A percentile compares a stretch with the other conserved stretches of the same genome.
Evolutionary conservation across 257 asterid genomes (phyloP).

Genomic region (Prunella vulgaris): DNA sequence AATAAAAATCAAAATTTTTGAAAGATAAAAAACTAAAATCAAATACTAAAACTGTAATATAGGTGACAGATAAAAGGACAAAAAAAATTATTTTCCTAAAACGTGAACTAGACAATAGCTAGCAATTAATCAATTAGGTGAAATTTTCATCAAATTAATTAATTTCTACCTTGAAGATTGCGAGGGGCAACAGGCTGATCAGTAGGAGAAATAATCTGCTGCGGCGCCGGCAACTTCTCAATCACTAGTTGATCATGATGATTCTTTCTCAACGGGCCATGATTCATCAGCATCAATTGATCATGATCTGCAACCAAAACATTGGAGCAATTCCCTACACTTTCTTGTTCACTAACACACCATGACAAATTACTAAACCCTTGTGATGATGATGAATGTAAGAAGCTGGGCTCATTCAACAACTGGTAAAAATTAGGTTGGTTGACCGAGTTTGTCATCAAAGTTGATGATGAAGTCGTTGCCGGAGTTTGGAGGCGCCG

Average conservation of each 20-base stretch:
- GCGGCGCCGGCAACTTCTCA: background rate
- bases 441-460: constrained; percentile 52
- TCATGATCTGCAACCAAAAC: constrained; percentile 31
- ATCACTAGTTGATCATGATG: constrained; percentile 39
- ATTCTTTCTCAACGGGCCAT: constrained; percentile 23
- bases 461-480: constrained; percentile 38
- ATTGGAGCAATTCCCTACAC: constrained; percentile 27
- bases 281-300: constrained; percentile 31
- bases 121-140: background rate
- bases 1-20: too few species aligned
- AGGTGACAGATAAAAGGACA: too few species aligned
- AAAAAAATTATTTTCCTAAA: too few species aligned
- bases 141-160: background rate
- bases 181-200: constrained; percentile 16
- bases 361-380: constrained; percentile 33
- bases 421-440: constrained; percentile 37
- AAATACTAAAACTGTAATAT: too few species aligned
- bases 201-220: constrained; percentile 7
- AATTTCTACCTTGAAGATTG: constrained; percentile 28
- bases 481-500: constrained; percentile 44
- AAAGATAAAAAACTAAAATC: too few species aligned
- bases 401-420: constrained; percentile 38
- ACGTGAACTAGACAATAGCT: too few species aligned
- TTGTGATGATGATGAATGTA: constrained; percentile 20
- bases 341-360: background rate